Base-by-base conservation (phyloP, 768 basidiomycete genomes). In the Sporobolomyces pararoseus region DNA sequence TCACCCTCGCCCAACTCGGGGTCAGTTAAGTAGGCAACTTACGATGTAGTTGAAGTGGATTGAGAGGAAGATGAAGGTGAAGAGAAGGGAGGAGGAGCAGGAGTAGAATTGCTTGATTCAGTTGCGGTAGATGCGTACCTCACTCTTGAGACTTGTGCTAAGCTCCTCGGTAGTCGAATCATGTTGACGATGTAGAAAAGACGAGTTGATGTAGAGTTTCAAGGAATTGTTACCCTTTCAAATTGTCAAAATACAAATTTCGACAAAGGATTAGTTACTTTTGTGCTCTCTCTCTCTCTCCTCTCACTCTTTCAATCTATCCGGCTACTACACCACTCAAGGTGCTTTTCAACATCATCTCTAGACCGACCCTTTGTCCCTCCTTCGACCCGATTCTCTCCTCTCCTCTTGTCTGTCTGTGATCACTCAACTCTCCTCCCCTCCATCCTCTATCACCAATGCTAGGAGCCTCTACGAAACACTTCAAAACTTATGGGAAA, bases 401-500 rank as follows among this genome's bases (percentile, higher is more conserved):
- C 34, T 32, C 21, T 29, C 19, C n/a, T 14, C 55, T 16, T 7
- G 10, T n/a, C n/a, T n/a, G n/a, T n/a, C n/a, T n/a, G n/a, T n/a
- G n/a, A n/a, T 66, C 65, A 31, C 42, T 60, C 65, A 66, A 66
- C 58, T 34, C 53, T 39, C 32, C 13, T 27, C 7, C 25, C 14
- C 5, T 27, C 29, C 47, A 16, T 14, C 17, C 29, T 44, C 31
- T n/a, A 44, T 34, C 32, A 6, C 63, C 59, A 39, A 58, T 66
- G 37, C 63, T 73, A 21, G 57, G 68, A 60, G 39, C n/a, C 0
- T 27, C 49, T 0, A 73, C 72, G 0, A 46, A 66, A 59, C 49
- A 58, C 49, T 66, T 39, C 57, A 62, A 62, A 49, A 53, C 72
- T 0, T 73, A 73, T 57, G 72, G 72, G 46, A 66, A 66, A 35